Evolutionary conservation across 345 rosid genomes (phyloP), one percentile per base, ranked within the genome.

Genomic region (Trapa bicornis): DNA sequence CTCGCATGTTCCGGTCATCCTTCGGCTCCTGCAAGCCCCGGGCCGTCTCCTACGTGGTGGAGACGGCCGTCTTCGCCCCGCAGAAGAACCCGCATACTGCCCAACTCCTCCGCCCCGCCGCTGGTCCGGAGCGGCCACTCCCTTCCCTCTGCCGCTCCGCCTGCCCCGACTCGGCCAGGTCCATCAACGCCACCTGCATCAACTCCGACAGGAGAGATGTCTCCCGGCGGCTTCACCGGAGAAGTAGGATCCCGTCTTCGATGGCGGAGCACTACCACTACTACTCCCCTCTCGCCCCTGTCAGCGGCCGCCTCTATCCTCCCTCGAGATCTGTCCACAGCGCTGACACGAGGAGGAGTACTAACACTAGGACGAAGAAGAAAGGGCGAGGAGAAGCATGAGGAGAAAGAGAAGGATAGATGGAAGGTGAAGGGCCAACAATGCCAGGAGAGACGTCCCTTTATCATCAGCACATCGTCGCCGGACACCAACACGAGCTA

Each of bases 1-100:
- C 91, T 68, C 84, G 87, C 68, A 72, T 88, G 73, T 77, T 88
- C 73, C 85, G 85, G 1, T 74, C 87, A 69, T 85, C 97, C 62
- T 80, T 90, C 37, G 75, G 71, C 53, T 81, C 89, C 4, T 91
- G 97, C 75, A 77, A 84, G 63, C 66, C 84, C 69, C 67, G 85
- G 65, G 81, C 80, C 74, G 35, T 84, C 56, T 69, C 72, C 66
- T 96, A 91, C 71, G 89, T 83, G 14, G 79, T 75, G 37, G 87
- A 86, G 43, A 83, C 71, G 38, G 64, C 87, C n/a, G 73, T 75
- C 15, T 74, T 75, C 37, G 15, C 16, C 67, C 47, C 42, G 2
- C 57, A 61, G 35, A n/a, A n/a, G n/a, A 47, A 17, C 22, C 8
- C 57, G 60, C 39, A 6, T 38, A 16, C 32, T 3, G 37, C 56